phyloP scores from a whole-genome alignment of 805 yeast species.

The Sugiyamaella marilandica region DNA sequence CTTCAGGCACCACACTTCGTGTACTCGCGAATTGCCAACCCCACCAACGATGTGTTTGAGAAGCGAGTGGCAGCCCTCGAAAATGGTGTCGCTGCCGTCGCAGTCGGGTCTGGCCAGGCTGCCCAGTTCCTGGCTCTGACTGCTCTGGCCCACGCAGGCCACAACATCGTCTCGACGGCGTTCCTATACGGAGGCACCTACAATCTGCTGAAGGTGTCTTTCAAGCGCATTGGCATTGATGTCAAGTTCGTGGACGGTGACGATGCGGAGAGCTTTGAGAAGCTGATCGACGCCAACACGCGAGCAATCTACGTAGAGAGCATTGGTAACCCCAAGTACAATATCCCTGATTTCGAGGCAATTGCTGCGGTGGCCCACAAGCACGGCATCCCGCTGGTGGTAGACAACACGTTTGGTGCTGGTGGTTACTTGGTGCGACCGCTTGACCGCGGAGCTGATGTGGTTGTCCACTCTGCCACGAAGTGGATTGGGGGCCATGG shows the following conservation, averaged over 20 bases:
- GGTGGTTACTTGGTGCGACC: constrained; percentile 88
- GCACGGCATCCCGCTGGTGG: constrained; percentile 84
- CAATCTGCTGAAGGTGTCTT: constrained; percentile 89
- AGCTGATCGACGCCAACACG: constrained; percentile 74
- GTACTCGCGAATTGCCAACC: constrained; percentile 88
- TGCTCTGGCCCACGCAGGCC: constrained; percentile 82
- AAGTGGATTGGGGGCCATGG: constrained; percentile 99
- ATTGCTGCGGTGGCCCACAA: constrained; percentile 74
- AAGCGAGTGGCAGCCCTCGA: constrained; percentile 89
- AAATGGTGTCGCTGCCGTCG: constrained; percentile 86
- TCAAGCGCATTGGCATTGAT: constrained; percentile 84
- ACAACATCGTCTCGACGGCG: constrained; percentile 82
- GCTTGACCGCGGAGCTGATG: constrained; percentile 84
- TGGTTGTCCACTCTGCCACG: constrained; percentile 90
- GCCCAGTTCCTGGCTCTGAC: constrained; percentile 85
- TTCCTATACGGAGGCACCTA: constrained; percentile 93
- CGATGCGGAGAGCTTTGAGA: constrained; percentile 62
- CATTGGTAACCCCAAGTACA: constrained; percentile 89
- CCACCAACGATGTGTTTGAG: constrained; percentile 88
- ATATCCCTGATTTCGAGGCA: constrained; percentile 84
- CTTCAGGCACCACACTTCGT: constrained; percentile 79
- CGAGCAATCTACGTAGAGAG: constrained; percentile 87
- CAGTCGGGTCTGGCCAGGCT: constrained; percentile 93
- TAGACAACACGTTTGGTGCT: constrained; percentile 95
- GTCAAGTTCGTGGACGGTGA: constrained; percentile 84